Evolutionary conservation across 2,329 filamentous ascomycete genomes (phyloP), one percentile per base, ranked within the genome.

Genomic region (Sclerotinia nivalis): DNA sequence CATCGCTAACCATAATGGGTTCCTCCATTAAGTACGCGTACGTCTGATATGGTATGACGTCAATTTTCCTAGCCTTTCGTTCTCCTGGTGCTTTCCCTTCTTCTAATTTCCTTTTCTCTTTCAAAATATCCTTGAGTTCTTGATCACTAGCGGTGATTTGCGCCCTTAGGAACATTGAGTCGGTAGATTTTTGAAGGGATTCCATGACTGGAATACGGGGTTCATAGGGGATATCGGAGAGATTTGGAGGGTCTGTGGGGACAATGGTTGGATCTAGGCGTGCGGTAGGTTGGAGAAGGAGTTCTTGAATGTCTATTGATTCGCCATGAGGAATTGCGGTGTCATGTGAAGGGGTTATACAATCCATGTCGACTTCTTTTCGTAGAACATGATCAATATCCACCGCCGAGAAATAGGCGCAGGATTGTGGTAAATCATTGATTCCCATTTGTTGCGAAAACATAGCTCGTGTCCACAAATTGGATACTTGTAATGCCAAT

Each of bases 321-420:
- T 98, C 94, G 49, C 96, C 96, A 1, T 89, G 91, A 0, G 92
- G 86, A 55, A 99, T 98, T 43, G 90, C 85, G 0, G 86, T 85
- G 0, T 87, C 86, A 79, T 99, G 92, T 56, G 91, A 96, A 0
- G 96, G 96, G 0, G 96, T 99, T 56, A 98, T 82, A 79, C 96
- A 99, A 77, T 97, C 92, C 93, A 99, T 97, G 79, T 99, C 91
- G 5, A 99, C 96, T 80, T 99, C 96, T 79, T 99, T 99, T 66
- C 96, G 88, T n/a, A 99, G 84, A 4, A 99, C 94, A 75, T 93
- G 90, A 77, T 99, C 96, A 74, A 99, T 92, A 77, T 99, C 96
- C 8, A 99, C 89, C 4, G 96, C 95, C 0, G 92, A 96, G 81
- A 99, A 99, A 81, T 93, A 99, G 12, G 96, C 96, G 76, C 94